A percentile compares a stretch with the other conserved stretches of the same genome.
Evolutionary conservation across 1,284 basidiomycete genomes (phyloP).

Genomic region (Inonotus hispidus): DNA sequence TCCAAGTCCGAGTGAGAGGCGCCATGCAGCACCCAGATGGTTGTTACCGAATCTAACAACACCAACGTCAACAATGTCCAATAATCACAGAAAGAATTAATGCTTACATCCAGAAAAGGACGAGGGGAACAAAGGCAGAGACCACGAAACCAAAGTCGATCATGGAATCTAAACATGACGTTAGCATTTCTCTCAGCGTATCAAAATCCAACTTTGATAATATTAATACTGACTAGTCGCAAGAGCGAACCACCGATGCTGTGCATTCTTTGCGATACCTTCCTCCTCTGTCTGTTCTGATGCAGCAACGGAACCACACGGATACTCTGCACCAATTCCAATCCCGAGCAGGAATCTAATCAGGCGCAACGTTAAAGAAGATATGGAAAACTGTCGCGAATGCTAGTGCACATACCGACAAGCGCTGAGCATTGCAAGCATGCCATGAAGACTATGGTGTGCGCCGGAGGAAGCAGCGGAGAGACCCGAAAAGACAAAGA

Average conservation of each 20-base stretch:
- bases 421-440: slow-evolving; percentile 74
- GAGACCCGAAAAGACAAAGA: slow-evolving; percentile 74
- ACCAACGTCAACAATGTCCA: not conserved
- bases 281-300: slow-evolving; percentile 87
- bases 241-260: slow-evolving; percentile 83
- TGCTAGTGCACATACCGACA: slow-evolving; percentile 55
- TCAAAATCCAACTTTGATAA: not conserved
- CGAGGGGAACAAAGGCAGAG: slow-evolving; percentile 77
- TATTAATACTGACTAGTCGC: slow-evolving; percentile 72
- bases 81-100: not conserved
- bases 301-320: slow-evolving; percentile 86
- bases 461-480: slow-evolving; percentile 83
- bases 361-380: not conserved
- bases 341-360: slow-evolving; percentile 73
- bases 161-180: slow-evolving; percentile 58
- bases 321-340: slow-evolving; percentile 87
- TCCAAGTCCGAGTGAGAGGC: slow-evolving; percentile 85
- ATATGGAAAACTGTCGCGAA: not conserved
- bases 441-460: slow-evolving; percentile 60
- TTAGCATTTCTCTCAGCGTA: not conserved
- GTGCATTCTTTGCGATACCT: slow-evolving; percentile 70
- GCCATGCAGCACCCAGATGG: slow-evolving; percentile 84
- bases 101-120: slow-evolving; percentile 79
- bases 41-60: slow-evolving; percentile 60
- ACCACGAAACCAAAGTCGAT: slow-evolving; percentile 88